Base-by-base conservation (phyloP, 2,329 filamentous ascomycete species). In the Hymenoscyphus occultus region DNA sequence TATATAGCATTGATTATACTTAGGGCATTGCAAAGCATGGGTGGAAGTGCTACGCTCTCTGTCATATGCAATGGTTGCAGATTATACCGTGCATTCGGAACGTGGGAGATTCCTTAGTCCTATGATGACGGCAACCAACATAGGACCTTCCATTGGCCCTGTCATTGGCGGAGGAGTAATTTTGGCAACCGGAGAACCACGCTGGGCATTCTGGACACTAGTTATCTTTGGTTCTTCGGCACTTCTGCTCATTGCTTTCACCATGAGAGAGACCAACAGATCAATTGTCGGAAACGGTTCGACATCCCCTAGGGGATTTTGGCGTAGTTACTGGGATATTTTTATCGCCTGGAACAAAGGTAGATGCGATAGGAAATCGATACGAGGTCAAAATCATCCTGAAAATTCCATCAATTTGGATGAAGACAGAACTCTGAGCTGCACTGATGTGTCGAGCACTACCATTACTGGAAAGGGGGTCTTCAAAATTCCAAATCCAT, bases 61-160 rank as follows among this genome's bases (percentile, higher is more conserved):
- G 2, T 78, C 56, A 0, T 88, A 84, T 64, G 90, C 86, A 1
- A 85, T 91, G 1, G 83, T 92, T 6, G 86, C 88, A 0, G 91
- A 93, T 70, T 81, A 92, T 5, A 81, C 86, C 0, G 85, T 87
- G 0, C 85, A 83, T 39, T 81, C 84, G 0, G 88, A 93, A 74
- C 80, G 91, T 70, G 90, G 90, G 1, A 84, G 82, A 61, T 60
- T 65, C 32, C 69, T 81, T 1, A 78, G 76, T 0, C 79, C 79
- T 1, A 78, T 61, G 9, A 9, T n/a, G 1, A 39, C 51, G n/a
- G 45, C 22, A 2, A 16, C 14, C 1, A 66, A 58, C 48, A 10
- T 63, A 5, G 61, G 57, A 28, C 6, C 67, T 1, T 69, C 71
- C 19, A 58, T 76, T 51, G 75, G 73, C 1, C 74, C 74, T 10